phyloP scores from a whole-genome alignment of 1,139 yeast species.

The Ashbya aceris region DNA sequence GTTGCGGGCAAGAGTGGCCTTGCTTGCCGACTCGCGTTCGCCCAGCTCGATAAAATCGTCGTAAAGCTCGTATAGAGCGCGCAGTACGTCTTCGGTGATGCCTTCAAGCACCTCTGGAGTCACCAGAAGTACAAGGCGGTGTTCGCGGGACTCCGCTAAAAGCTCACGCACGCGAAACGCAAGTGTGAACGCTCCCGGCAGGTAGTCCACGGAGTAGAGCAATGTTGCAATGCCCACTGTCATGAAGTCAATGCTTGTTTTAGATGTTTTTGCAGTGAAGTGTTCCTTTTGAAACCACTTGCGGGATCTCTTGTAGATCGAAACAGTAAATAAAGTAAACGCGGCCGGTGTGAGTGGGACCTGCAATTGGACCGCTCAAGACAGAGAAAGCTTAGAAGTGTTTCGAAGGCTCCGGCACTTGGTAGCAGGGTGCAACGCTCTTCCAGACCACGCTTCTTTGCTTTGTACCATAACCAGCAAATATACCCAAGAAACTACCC shows the following conservation, averaged over 20 bases:
- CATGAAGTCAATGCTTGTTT: constrained; percentile 2
- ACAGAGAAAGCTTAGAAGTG: too few relatives aligned
- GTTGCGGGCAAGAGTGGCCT: constrained; percentile 24
- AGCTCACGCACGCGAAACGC: constrained; percentile 31
- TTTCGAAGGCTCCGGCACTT: too few relatives aligned
- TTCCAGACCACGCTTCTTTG: too few relatives aligned
- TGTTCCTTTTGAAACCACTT: neutral
- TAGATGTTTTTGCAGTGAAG: neutral
- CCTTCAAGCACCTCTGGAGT: constrained; percentile 15
- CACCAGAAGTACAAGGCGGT: constrained; percentile 12
- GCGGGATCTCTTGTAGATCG: too few relatives aligned
- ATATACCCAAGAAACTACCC: too few relatives aligned
- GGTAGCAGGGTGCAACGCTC: too few relatives aligned
- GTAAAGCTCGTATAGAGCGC: constrained; percentile 15
- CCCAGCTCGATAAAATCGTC: constrained; percentile 27
- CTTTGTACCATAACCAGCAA: too few relatives aligned
- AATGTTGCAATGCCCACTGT: constrained; percentile 53
- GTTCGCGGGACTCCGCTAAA: constrained; percentile 6
- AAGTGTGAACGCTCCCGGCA: constrained; percentile 69
- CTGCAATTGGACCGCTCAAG: too few relatives aligned
- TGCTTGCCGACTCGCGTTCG: constrained; percentile 9
- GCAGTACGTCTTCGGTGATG: constrained; percentile 13
- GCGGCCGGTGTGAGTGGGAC: too few relatives aligned
- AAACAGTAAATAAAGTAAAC: too few relatives aligned
- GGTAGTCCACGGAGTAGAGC: constrained; percentile 53